A percentile compares a stretch with the other conserved stretches of the same genome.
Evolutionary conservation across 2,329 filamentous ascomycete species (phyloP).

Genomic region (Decorospora gaudefroyi): DNA sequence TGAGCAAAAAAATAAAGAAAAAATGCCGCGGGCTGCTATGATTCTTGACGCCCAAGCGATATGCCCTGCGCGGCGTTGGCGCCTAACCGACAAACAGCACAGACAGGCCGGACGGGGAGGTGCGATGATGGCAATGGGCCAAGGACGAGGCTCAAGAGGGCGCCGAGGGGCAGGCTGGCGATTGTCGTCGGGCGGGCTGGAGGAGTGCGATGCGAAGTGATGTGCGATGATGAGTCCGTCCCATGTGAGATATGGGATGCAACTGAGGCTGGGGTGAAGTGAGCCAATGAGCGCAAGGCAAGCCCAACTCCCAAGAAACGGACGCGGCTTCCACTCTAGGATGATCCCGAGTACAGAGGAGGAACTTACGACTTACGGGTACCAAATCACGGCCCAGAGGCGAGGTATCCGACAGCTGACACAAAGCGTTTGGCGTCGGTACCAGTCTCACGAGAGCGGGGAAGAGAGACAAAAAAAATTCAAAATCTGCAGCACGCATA

Average conservation of each 20-base stretch:
- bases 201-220: slow-evolving; percentile 8
- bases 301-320: slow-evolving; percentile 1
- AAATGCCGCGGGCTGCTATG: slow-evolving; percentile 8
- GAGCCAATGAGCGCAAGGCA: slow-evolving; percentile 21
- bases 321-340: slow-evolving; percentile 1
- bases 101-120: slow-evolving; percentile 4
- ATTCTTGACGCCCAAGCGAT: slow-evolving; percentile 39
- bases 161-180: slow-evolving; percentile 22
- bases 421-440: slow-evolving; percentile 16
- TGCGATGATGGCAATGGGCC: slow-evolving; percentile 15
- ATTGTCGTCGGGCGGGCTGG: background rate
- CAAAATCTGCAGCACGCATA: slow-evolving; percentile 13
- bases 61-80: slow-evolving; percentile 25
- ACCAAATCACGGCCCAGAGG: slow-evolving; percentile 12
- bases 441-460: slow-evolving; percentile 24
- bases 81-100: slow-evolving; percentile 29
- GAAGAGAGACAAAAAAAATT: slow-evolving; percentile 5
- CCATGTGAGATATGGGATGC: slow-evolving; percentile 19
- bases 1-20: slow-evolving; percentile 12
- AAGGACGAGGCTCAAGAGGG: slow-evolving; percentile 25
- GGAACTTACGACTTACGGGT: no score
- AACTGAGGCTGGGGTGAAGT: slow-evolving; percentile 13
- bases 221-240: slow-evolving; percentile 21
- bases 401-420: slow-evolving; percentile 12
- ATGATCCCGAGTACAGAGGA: no score